These are phyloP conservation scores for Phialophora expanda DNA, from an alignment of 2,329 filamentous ascomycete species.

Conservation along the genomic window DNA sequence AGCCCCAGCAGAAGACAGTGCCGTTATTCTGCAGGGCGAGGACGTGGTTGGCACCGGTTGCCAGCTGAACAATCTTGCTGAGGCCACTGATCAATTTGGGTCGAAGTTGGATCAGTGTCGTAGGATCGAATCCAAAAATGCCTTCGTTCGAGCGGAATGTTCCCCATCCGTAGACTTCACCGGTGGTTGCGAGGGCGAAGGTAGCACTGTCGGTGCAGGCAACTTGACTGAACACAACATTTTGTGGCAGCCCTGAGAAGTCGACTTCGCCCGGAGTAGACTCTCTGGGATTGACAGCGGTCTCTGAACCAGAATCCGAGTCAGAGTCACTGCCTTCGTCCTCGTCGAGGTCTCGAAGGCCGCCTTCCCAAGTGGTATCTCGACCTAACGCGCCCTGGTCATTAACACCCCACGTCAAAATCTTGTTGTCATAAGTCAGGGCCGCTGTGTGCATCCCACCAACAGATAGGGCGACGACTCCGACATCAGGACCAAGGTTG, in stretches of 20 bases:
- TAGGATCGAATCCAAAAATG: conserved; percentile 59
- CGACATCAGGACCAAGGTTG: conserved; percentile 58
- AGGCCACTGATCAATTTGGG: conserved; percentile 58
- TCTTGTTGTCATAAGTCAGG: conserved; percentile 76
- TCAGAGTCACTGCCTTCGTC: conserved; percentile 48
- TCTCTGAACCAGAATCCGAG: conserved; percentile 55
- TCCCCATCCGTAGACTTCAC: conserved; percentile 81
- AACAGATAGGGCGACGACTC: conserved; percentile 63
- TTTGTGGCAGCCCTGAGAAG: conserved; percentile 59
- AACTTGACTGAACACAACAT: conserved; percentile 69
- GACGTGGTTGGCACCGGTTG: conserved; percentile 72
- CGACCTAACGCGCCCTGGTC: conserved; percentile 79
- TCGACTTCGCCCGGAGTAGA: conserved; percentile 68
- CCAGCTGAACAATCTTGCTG: conserved; percentile 68
- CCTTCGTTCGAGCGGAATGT: conserved; percentile 73
- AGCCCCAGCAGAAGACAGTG: conserved; percentile 72
- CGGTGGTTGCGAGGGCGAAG: conserved; percentile 76
- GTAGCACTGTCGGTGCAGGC: conserved; percentile 75
- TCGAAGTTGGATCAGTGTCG: conserved; percentile 49
- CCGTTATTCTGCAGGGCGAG: conserved; percentile 70
- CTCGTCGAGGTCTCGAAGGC: conserved; percentile 42
- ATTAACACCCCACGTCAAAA: conserved; percentile 88
- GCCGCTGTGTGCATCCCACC: conserved; percentile 78
- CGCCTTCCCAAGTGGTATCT: conserved; percentile 64
- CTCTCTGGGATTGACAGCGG: conserved; percentile 73